Conservation (phyloP, 148 eudicot genomes). For the Mesembryanthemum crystallinum region DNA sequence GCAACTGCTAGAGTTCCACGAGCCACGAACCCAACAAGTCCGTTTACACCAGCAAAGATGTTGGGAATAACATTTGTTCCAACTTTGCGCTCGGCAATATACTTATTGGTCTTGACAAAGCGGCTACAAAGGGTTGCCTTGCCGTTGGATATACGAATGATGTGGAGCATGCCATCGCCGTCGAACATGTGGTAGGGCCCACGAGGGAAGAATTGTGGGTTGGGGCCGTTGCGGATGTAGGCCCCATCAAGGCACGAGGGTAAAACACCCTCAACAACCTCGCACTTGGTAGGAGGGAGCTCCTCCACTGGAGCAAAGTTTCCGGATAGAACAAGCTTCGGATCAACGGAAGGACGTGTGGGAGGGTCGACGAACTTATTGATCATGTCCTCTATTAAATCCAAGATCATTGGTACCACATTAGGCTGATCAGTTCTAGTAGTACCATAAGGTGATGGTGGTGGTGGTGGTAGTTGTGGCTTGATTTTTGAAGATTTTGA, state of each 20-base stretch:
- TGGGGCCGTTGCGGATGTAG: constrained; percentile 67
- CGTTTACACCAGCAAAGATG: constrained; percentile 46
- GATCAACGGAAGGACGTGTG: constrained; percentile 38
- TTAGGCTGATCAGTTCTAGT: not conserved
- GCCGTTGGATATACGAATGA: constrained; percentile 39
- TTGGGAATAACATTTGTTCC: constrained; percentile 41
- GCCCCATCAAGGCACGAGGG: constrained; percentile 55
- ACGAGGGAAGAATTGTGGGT: constrained; percentile 58
- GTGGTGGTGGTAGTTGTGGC: not conserved
- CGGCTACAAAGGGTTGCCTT: constrained; percentile 59
- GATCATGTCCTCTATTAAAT: constrained; percentile 13
- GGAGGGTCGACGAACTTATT: constrained; percentile 51
- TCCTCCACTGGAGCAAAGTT: constrained; percentile 63
- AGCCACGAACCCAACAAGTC: constrained; percentile 37
- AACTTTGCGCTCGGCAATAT: constrained; percentile 22
- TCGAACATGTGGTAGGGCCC: constrained; percentile 71
- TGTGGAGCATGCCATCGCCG: constrained; percentile 73
- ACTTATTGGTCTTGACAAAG: constrained; percentile 50
- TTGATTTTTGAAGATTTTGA: not conserved
- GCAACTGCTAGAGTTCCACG: constrained; percentile 30
- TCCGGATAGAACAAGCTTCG: constrained; percentile 39
- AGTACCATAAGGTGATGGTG: not conserved
- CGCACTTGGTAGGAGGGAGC: constrained; percentile 57
- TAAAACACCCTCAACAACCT: constrained; percentile 40
- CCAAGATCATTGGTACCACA: too few species aligned